These are phyloP conservation scores for Pueraria montana DNA, from an alignment of 306 rosid genomes.

Conservation along the genomic window DNA sequence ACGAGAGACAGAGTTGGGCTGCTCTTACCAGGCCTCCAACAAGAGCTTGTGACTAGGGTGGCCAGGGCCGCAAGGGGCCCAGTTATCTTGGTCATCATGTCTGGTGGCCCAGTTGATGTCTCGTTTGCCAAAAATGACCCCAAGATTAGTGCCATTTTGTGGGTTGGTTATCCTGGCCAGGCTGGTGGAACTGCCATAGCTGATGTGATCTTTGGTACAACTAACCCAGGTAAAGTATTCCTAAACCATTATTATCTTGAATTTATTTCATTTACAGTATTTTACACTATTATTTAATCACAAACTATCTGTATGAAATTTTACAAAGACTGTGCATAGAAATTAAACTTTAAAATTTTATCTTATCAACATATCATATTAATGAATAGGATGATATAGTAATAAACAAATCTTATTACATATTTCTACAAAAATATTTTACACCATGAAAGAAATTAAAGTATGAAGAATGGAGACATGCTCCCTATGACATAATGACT, in stretches of 20 bases:
- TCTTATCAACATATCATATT: too few species aligned
- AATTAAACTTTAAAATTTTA: too few species aligned
- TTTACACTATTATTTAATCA: too few species aligned
- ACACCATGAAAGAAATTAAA: too few species aligned
- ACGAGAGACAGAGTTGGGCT: slow-evolving; percentile 63
- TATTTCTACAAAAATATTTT: too few species aligned
- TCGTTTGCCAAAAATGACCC: slow-evolving; percentile 72
- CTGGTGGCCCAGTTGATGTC: slow-evolving; percentile 90
- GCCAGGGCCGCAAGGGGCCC: slow-evolving; percentile 79
- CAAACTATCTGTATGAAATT: too few species aligned
- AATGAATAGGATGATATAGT: too few species aligned
- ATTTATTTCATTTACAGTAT: too few species aligned
- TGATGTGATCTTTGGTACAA: slow-evolving; percentile 76
- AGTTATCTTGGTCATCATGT: slow-evolving; percentile 76
- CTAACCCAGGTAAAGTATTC: slow-evolving; percentile 67
- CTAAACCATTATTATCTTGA: neutral
- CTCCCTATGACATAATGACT: too few species aligned
- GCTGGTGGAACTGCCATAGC: slow-evolving; percentile 95
- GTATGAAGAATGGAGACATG: too few species aligned
- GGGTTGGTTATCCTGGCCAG: slow-evolving; percentile 97
- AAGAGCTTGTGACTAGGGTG: slow-evolving; percentile 72
- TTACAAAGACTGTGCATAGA: too few species aligned
- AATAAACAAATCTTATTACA: too few species aligned
- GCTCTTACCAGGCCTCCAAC: slow-evolving; percentile 79
- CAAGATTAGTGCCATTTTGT: slow-evolving; percentile 71